Percentiles rank a stretch among this genome's conserved stretches.
Evolutionary conservation across 345 rosid species (phyloP).

Genomic region (Syzygium oleosum): DNA sequence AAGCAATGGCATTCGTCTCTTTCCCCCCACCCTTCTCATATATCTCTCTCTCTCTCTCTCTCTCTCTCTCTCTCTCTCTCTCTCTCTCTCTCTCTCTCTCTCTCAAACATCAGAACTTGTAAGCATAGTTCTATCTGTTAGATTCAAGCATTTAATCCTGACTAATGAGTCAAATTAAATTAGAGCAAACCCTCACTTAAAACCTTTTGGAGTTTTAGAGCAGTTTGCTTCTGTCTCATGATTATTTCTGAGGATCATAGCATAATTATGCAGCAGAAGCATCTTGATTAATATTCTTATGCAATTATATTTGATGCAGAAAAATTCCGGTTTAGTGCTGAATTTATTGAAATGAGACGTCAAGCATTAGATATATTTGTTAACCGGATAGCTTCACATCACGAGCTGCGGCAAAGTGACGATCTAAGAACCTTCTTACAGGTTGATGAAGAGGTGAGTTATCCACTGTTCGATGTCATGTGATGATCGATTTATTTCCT

Average conservation of each 20-base stretch:
- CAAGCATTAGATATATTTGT: conserved; percentile 82
- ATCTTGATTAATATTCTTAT: not conserved
- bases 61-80: not conserved
- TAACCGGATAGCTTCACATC: conserved; percentile 81
- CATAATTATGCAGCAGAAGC: not conserved
- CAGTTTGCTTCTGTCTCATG: not conserved
- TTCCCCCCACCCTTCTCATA: not conserved
- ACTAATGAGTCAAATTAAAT: not conserved
- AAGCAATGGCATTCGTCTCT: not conserved
- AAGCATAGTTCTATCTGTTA: not conserved
- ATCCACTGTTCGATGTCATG: not conserved
- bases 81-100: not conserved
- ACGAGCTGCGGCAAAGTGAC: conserved; percentile 84
- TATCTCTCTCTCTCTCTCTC: no score
- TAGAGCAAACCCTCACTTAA: not conserved
- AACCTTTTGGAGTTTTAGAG: not conserved
- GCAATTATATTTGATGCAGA: conserved; percentile 39
- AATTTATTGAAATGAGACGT: conserved; percentile 95
- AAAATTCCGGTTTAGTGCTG: conserved; percentile 94
- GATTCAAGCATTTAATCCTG: not conserved
- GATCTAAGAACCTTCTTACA: conserved; percentile 91
- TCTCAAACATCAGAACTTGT: not conserved
- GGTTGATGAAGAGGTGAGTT: conserved; percentile 91
- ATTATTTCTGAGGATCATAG: not conserved
- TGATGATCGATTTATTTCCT: not conserved